These are phyloP conservation scores for Dorcoceras hygrometricum DNA, from an alignment of 257 asterid species.

Conservation along the genomic window DNA sequence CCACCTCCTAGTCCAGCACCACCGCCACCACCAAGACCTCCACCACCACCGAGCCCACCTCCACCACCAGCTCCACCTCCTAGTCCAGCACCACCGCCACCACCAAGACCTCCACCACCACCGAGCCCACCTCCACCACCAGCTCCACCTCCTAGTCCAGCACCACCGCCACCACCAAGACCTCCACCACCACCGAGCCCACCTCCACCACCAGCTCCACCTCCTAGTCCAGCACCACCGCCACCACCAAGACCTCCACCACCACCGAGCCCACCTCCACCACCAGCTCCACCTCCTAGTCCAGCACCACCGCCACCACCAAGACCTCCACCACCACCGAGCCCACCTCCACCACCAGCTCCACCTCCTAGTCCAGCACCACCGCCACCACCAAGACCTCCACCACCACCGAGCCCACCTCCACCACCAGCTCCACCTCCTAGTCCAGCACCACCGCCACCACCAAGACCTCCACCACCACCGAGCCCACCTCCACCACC, in stretches of 20 bases:
- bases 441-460: too few species aligned
- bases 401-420: too few species aligned
- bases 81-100: too few species aligned
- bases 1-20: constrained; percentile 18
- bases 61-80: constrained; percentile 13
- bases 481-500: neutral
- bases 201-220: neutral
- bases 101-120: constrained; percentile 32
- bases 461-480: too few species aligned
- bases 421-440: too few species aligned
- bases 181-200: constrained; percentile 15
- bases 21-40: constrained; percentile 23
- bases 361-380: constrained; percentile 3
- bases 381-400: neutral
- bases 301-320: neutral
- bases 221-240: neutral
- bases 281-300: neutral
- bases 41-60: too few species aligned
- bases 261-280: too few species aligned
- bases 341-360: too few species aligned
- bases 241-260: too few species aligned
- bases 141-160: neutral
- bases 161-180: constrained; percentile 1
- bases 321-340: neutral
- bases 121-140: too few species aligned